A percentile compares a stretch with the other conserved stretches of the same genome.
phyloP scores from a whole-genome alignment of 306 rosid genomes.

The Acacia melanoxylon region DNA sequence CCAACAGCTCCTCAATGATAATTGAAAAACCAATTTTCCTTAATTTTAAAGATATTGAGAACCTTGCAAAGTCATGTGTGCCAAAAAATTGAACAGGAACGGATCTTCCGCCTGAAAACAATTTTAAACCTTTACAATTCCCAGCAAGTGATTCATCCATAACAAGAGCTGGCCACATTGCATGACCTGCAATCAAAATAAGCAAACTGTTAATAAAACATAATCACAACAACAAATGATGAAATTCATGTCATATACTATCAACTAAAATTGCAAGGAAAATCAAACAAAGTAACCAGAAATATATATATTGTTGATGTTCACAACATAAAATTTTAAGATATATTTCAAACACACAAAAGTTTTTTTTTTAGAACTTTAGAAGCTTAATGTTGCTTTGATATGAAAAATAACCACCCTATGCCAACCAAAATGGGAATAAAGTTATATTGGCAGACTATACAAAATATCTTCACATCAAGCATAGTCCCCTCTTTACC shows the following conservation, averaged over 20 bases:
- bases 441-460: neutral
- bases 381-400: neutral
- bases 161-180: slow-evolving; percentile 99
- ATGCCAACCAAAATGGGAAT: neutral
- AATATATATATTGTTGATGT: neutral
- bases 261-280: slow-evolving; percentile 26
- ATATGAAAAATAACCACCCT: neutral
- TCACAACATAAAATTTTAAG: neutral
- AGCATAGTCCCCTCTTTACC: neutral
- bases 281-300: slow-evolving; percentile 16
- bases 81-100: slow-evolving; percentile 97
- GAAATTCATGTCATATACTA: slow-evolving; percentile 27
- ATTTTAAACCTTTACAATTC: slow-evolving; percentile 77
- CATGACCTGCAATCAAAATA: slow-evolving; percentile 69
- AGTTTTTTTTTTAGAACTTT: neutral
- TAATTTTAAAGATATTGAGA: slow-evolving; percentile 32
- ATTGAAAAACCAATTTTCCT: slow-evolving; percentile 21
- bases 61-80: slow-evolving; percentile 99
- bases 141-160: slow-evolving; percentile 87
- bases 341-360: neutral
- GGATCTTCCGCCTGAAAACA: slow-evolving; percentile 64
- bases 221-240: slow-evolving; percentile 11
- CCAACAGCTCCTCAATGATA: slow-evolving; percentile 8
- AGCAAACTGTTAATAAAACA: slow-evolving; percentile 16
- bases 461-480: neutral